phyloP scores from a whole-genome alignment of 1,284 basidiomycete genomes.

The Ganoderma leucocontextum region DNA sequence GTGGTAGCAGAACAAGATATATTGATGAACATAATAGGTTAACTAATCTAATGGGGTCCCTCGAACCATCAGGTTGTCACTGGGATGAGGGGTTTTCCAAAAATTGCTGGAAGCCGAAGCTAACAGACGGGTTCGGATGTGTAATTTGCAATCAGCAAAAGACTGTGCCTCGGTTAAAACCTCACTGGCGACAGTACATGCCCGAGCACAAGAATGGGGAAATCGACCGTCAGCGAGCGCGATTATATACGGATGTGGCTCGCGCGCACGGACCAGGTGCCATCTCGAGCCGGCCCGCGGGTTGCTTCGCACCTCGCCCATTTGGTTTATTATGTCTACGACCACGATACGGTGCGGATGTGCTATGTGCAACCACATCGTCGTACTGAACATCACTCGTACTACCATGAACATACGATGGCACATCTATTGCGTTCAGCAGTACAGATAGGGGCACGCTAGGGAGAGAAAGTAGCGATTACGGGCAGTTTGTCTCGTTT shows the following conservation, averaged over 20 bases:
- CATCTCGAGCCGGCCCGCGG: slow-evolving; percentile 18
- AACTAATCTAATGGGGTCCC: slow-evolving; percentile 22
- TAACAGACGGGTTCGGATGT: slow-evolving; percentile 49
- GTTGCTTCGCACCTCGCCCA: slow-evolving; percentile 7
- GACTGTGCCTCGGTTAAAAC: slow-evolving; percentile 83
- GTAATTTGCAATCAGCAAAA: slow-evolving; percentile 94
- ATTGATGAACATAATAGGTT: slow-evolving; percentile 19
- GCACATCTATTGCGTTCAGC: background rate
- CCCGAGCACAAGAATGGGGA: slow-evolving; percentile 87
- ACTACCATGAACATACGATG: background rate
- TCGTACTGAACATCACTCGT: background rate
- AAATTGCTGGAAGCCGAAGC: slow-evolving; percentile 49
- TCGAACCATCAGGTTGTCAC: slow-evolving; percentile 28
- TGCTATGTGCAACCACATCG: background rate
- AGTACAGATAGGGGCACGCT: background rate
- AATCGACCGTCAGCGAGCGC: background rate
- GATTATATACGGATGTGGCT: slow-evolving; percentile 28
- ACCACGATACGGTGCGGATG: background rate
- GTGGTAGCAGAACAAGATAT: slow-evolving; percentile 22
- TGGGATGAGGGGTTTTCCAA: slow-evolving; percentile 40
- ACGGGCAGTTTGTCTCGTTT: background rate
- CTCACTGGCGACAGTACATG: slow-evolving; percentile 90
- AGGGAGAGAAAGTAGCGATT: background rate
- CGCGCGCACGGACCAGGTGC: slow-evolving; percentile 32
- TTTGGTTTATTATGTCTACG: background rate